A percentile compares a stretch with the other conserved stretches of the same genome.
These are phyloP conservation scores for Monosporascus sp. DNA, from an alignment of 2,329 filamentous ascomycete species.

Conservation along the genomic window DNA sequence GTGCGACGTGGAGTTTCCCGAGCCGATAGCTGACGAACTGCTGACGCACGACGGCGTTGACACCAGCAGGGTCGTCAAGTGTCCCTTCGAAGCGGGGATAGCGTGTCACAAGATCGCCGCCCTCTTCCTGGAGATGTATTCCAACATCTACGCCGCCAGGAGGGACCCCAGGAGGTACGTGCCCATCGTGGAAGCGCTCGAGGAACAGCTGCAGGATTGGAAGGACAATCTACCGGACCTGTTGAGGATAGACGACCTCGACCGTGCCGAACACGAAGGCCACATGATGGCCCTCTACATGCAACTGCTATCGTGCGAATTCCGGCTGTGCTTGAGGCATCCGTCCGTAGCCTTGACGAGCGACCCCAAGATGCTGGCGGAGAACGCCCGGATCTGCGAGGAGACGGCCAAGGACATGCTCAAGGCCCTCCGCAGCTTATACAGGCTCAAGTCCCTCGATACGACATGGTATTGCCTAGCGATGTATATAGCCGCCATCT, in stretches of 20 bases:
- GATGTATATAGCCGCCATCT: conserved; percentile 67
- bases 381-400: conserved; percentile 62
- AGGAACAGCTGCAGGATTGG: conserved; percentile 59
- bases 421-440: conserved; percentile 51
- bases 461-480: conserved; percentile 74
- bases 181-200: conserved; percentile 57
- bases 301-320: conserved; percentile 50
- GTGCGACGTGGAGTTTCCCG: conserved; percentile 73
- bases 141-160: conserved; percentile 67
- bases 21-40: conserved; percentile 65
- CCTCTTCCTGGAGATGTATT: conserved; percentile 68
- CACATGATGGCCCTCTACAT: conserved; percentile 50
- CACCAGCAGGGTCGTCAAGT: conserved; percentile 49
- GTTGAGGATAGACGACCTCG: conserved; percentile 43
- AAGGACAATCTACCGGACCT: conserved; percentile 58
- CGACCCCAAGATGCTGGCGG: conserved; percentile 51
- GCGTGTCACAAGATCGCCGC: conserved; percentile 60
- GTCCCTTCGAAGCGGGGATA: conserved; percentile 62
- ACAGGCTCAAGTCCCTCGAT: conserved; percentile 63
- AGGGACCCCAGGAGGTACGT: conserved; percentile 60
- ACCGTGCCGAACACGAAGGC: conserved; percentile 34
- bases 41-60: conserved; percentile 62
- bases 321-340: conserved; percentile 55
- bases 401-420: conserved; percentile 62
- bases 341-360: conserved; percentile 54